Conservation (phyloP, 2,329 filamentous ascomycete genomes). For the Calonectria fujianensis region DNA sequence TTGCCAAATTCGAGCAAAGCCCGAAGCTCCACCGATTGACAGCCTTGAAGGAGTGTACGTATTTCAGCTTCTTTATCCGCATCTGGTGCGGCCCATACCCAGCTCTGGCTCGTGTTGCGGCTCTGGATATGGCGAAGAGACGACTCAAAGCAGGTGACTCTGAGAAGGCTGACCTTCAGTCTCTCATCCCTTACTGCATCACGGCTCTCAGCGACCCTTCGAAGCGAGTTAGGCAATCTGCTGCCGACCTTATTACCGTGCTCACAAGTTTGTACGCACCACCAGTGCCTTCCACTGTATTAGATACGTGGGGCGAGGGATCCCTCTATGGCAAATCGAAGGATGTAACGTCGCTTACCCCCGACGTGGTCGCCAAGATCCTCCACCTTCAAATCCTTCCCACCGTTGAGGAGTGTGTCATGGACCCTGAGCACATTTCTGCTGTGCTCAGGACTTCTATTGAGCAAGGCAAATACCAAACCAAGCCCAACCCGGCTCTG, state of each 20-base stretch:
- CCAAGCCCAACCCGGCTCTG: constrained; percentile 58
- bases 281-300: constrained; percentile 61
- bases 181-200: constrained; percentile 87
- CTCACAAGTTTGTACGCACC: constrained; percentile 70
- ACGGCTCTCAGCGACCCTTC: constrained; percentile 84
- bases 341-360: constrained; percentile 74
- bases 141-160: constrained; percentile 72
- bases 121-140: constrained; percentile 79
- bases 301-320: constrained; percentile 75
- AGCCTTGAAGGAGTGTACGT: constrained; percentile 78
- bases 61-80: constrained; percentile 84
- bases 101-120: constrained; percentile 79
- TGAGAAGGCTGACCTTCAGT: constrained; percentile 80
- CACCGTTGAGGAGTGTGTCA: constrained; percentile 87
- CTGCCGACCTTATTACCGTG: constrained; percentile 79
- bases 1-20: constrained; percentile 72
- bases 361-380: constrained; percentile 75
- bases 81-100: constrained; percentile 85
- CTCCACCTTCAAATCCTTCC: constrained; percentile 82
- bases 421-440: constrained; percentile 83
- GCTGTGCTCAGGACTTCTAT: constrained; percentile 72
- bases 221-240: constrained; percentile 84
- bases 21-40: constrained; percentile 72
- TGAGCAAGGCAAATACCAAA: constrained; percentile 64
- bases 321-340: constrained; percentile 78